Evolutionary conservation across 768 basidiomycete species (phyloP), one percentile per base, ranked within the genome.

Genomic region (Clitopilus hobsonii): DNA sequence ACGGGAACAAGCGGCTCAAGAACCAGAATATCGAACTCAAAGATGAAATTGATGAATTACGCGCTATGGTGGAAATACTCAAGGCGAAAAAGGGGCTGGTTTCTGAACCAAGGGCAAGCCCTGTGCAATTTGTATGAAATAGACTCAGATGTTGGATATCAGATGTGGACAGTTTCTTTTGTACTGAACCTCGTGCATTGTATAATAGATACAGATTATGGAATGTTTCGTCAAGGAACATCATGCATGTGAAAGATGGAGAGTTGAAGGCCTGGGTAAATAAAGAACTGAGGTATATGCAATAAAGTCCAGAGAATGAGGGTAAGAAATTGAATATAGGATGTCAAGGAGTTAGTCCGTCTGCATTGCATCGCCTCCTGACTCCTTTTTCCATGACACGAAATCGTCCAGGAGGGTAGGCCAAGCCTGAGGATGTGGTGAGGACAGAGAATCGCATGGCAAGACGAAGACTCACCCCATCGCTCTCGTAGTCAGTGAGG

Each of bases 391-490:
- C 87, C 85, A 90, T 2, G 65, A 65, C 5, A 85, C 88, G 62
- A 92, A 93, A 57, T 90, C 84, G 61, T 93, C 91, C 45, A 92
- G 69, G 58, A 91, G 72, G 13, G 89, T 88, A 0, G 91, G 91
- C 91, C 91, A 92, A 28, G 89, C 86, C 88, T 51, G 23, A 90
- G 23, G 5, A 52, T 56, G 10, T 10, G 56, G 29, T 22, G 54
- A 14, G 22, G 56, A 54, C n/a, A 22, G 52, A 7, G 26, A 49
- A n/a, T 24, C 14, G 38, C 0, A 32, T 5, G 20, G 36, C 26
- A 32, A 48, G 49, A 38, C 38, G 26, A 38, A 48, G 22, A 76
- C 81, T 55, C 59, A 91, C 91, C 54, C 86, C 91, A 54, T 91
- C 89, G 13, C 82, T 74, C 63, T 90, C 88, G 62, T 88, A 94